These are phyloP conservation scores for Aspergillus quadrilineatus DNA, from an alignment of 2,329 filamentous ascomycete species.

Conservation along the genomic window DNA sequence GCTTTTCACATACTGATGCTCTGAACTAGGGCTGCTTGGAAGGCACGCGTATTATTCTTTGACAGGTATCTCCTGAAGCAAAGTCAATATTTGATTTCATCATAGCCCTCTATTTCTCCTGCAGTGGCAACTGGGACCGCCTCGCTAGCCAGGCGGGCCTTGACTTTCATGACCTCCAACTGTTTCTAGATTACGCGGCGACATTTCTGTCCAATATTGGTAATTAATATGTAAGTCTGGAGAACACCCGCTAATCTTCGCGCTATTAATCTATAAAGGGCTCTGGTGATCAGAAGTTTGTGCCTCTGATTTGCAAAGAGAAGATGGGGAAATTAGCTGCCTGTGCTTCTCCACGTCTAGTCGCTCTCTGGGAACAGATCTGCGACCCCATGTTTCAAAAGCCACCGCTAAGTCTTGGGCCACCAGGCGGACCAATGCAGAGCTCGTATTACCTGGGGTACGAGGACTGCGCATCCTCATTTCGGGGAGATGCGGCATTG, in stretches of 20 bases:
- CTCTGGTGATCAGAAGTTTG: conserved; percentile 29
- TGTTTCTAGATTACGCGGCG: conserved; percentile 45
- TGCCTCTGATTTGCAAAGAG: conserved; percentile 21
- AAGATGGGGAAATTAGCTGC: conserved; percentile 12
- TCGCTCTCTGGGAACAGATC: conserved; percentile 7
- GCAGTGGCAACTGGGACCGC: conserved; percentile 50
- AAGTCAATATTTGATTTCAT: conserved; percentile 57
- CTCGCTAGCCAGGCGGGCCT: conserved; percentile 34
- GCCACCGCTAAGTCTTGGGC: conserved; percentile 39
- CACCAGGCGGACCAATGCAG: conserved; percentile 48
- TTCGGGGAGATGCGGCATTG: conserved; percentile 42
- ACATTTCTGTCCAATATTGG: conserved; percentile 56
- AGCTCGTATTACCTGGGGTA: conserved; percentile 33
- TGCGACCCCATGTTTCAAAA: conserved; percentile 14
- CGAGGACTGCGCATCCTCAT: conserved; percentile 38
- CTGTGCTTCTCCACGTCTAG: neutral
- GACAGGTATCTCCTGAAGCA: conserved; percentile 53
- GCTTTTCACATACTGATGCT: neutral
- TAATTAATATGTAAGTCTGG: conserved; percentile 44
- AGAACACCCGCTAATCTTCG: neutral
- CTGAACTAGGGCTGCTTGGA: conserved; percentile 19
- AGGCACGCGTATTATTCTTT: conserved; percentile 53
- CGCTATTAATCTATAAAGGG: conserved; percentile 17
- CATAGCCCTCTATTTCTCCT: conserved; percentile 42
- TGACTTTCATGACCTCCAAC: conserved; percentile 41